phyloP scores from a whole-genome alignment of 345 rosid species.

The Leavenworthia alabamica region DNA sequence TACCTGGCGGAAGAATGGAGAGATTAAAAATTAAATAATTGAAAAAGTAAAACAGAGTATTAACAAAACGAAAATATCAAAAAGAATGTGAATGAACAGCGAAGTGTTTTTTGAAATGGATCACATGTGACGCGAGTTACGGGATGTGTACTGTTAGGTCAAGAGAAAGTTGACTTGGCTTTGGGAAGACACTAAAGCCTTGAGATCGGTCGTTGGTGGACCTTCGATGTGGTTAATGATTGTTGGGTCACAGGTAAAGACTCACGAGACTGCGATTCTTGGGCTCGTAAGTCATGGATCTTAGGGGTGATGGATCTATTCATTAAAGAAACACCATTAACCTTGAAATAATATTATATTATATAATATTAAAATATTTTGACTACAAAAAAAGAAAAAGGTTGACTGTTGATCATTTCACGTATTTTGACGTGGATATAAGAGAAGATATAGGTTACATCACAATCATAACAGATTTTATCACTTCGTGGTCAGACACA shows the following conservation, averaged over 20 bases:
- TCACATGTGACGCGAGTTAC: constrained; percentile 23
- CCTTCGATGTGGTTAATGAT: background rate
- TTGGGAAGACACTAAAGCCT: background rate
- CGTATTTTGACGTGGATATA: too few relatives aligned
- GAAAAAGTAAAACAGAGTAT: background rate
- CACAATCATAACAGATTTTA: background rate
- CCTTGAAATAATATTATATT: background rate
- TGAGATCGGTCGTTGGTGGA: background rate
- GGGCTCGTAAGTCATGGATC: background rate
- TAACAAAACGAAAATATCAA: background rate
- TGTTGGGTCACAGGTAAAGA: background rate
- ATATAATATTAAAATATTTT: too few relatives aligned
- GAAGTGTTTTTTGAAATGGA: constrained; percentile 3
- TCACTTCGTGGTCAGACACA: background rate
- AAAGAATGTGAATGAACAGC: background rate
- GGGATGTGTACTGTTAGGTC: too few relatives aligned
- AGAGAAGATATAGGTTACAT: background rate
- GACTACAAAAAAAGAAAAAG: too few relatives aligned
- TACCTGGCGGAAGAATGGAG: background rate
- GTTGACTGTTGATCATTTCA: too few relatives aligned
- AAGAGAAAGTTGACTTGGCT: constrained; percentile 11
- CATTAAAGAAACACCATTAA: background rate
- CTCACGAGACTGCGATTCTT: background rate
- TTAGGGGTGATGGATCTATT: background rate
- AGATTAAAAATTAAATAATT: background rate